Base-by-base conservation (phyloP, 108 stramenopile species). In the Nitzschia sp. region DNA sequence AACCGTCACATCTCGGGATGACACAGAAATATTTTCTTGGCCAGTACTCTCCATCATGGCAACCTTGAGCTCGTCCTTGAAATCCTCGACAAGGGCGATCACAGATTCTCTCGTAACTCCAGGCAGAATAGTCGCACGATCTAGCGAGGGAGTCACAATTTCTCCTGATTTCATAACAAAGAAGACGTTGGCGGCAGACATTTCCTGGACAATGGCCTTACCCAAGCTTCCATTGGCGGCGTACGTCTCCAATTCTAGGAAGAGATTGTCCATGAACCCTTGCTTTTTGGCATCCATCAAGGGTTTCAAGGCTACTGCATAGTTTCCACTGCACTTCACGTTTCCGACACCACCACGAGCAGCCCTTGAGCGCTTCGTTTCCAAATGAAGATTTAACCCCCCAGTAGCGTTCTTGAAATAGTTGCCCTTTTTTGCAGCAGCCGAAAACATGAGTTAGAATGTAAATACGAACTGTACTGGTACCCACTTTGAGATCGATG, bases 171-270 rank as follows among this genome's bases (percentile, higher is more conserved):
- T 85, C 17, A 93, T 66, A 3, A 93, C 92, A 41, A 90, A 75
- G 68, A 93, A 93, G 26, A 93, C 73, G 64, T 93, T 93, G 44
- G 87, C 89, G 0, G 92, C 92, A 27, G 81, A 83, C 67, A 90
- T 77, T 72, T 93, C 92, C 70, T 93, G 89, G 22, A 93, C 23
- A 33, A 89, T 75, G 5, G 91, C 91, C 21, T 74, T 48, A 5
- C 70, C 65, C 47, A 85, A 71, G 15, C 63, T 58, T 23, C 75
- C 76, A 32, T 48, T 54, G 4, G 78, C 46, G 44, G 79, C 45
- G 55, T 88, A 93, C 17, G 92, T 90, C 52, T 90, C 89, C 44
- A 90, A 69, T 55, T 93, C 92, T n/a, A 93, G 65, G 57, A 79
- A 93, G 16, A 93, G 61, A 68, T 90, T 90, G 63, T 93, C 92